A percentile compares a stretch with the other conserved stretches of the same genome.
Evolutionary conservation across 1,284 basidiomycete genomes (phyloP).

Genomic region (Ceratobasidium sp.): DNA sequence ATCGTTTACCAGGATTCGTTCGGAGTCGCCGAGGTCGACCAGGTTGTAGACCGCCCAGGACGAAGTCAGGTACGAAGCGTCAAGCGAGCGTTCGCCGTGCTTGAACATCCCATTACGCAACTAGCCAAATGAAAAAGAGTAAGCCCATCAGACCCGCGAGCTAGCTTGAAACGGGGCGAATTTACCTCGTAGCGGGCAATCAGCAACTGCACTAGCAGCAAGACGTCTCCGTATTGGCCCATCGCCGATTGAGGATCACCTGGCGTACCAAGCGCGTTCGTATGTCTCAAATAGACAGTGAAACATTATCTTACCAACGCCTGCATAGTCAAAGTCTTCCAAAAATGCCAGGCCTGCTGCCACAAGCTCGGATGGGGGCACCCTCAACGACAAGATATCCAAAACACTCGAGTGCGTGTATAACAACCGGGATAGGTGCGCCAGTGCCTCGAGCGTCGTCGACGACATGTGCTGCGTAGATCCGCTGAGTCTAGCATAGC

Average conservation of each 20-base stretch:
- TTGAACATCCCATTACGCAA: conserved; percentile 20
- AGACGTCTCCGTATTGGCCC: conserved; percentile 73
- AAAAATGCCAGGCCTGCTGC: conserved; percentile 67
- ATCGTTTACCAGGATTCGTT: conserved; percentile 58
- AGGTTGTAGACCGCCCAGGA: conserved; percentile 51
- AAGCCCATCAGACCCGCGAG: neutral
- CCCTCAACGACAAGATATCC: conserved; percentile 74
- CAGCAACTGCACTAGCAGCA: conserved; percentile 71
- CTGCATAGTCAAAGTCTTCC: conserved; percentile 76
- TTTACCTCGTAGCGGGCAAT: conserved; percentile 67
- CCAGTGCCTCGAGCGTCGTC: conserved; percentile 62
- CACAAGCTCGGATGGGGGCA: conserved; percentile 66
- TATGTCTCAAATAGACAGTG: neutral
- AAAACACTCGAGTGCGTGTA: conserved; percentile 63
- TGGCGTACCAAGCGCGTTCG: conserved; percentile 46
- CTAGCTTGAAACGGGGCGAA: conserved; percentile 42
- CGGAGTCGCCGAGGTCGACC: conserved; percentile 59
- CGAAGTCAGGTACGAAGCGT: conserved; percentile 54
- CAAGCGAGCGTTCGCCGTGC: conserved; percentile 57
- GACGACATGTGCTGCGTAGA: conserved; percentile 50
- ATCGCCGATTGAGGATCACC: conserved; percentile 83
- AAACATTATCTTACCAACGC: conserved; percentile 63
- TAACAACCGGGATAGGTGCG: conserved; percentile 69
- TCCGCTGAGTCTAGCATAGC: conserved; percentile 11
- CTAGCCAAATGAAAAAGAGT: conserved; percentile 1